A percentile compares a stretch with the other conserved stretches of the same genome.
Evolutionary conservation across 2,329 filamentous ascomycete genomes (phyloP).

Genomic region (Clathrospora elynae): DNA sequence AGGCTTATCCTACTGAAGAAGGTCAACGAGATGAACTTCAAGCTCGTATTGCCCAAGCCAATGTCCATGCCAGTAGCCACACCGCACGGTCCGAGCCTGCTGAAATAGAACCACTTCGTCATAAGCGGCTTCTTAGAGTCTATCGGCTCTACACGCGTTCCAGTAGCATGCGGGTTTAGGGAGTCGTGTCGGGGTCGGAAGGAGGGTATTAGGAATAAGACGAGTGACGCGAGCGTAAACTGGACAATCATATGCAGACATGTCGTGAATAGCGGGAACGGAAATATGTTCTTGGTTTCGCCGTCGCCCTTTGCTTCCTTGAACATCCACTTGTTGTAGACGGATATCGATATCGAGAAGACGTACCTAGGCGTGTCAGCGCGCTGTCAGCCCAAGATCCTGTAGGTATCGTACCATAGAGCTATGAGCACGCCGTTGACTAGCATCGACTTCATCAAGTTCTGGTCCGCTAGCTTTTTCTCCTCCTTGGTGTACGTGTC

Average conservation of each 20-base stretch:
- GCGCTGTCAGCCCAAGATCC: background rate
- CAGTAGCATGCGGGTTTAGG: conserved; percentile 40
- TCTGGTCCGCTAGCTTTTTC: conserved; percentile 75
- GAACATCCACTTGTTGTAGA: conserved; percentile 99
- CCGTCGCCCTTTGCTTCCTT: conserved; percentile 57
- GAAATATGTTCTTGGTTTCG: conserved; percentile 67
- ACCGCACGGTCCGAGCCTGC: conserved; percentile 88
- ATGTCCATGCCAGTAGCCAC: conserved; percentile 93
- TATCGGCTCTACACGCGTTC: conserved; percentile 36
- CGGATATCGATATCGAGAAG: conserved; percentile 78
- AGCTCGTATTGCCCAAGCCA: conserved; percentile 90
- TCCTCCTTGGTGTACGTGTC: conserved; percentile 69
- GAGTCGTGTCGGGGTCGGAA: conserved; percentile 69
- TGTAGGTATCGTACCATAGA: conserved; percentile 66
- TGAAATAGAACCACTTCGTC: conserved; percentile 89
- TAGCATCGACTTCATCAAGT: conserved; percentile 69
- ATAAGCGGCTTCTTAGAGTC: conserved; percentile 66
- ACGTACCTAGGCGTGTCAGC: conserved; percentile 58
- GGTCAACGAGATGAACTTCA: conserved; percentile 94
- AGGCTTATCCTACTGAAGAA: conserved; percentile 71
- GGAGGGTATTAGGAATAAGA: conserved; percentile 82
- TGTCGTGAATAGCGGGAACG: conserved; percentile 93
- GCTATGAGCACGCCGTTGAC: conserved; percentile 82
- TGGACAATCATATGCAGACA: conserved; percentile 93
- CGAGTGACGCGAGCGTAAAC: conserved; percentile 75